Conservation (phyloP, 768 basidiomycete genomes). For the Suillus subluteus region DNA sequence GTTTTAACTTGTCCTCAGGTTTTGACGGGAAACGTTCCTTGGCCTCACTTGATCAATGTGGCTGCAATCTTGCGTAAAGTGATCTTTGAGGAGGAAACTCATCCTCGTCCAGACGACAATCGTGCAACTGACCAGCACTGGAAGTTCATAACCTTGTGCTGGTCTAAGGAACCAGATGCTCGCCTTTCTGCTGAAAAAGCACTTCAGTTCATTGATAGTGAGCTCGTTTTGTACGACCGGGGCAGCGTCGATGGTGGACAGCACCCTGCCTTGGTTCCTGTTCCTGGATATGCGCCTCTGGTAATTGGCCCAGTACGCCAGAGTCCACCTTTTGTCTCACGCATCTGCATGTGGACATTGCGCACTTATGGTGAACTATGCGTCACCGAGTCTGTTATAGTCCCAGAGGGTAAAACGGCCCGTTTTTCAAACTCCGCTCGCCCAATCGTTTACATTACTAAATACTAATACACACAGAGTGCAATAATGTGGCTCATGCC, state of each 20-base stretch:
- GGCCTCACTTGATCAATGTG: not conserved
- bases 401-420: no score
- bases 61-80: not conserved
- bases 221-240: not conserved
- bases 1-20: not conserved
- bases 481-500: no score
- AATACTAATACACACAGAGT: no score
- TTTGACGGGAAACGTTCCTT: not conserved
- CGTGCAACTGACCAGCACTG: no score
- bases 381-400: no score
- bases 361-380: no score
- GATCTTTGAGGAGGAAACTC: not conserved
- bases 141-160: no score
- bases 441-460: no score
- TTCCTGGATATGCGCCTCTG: not conserved
- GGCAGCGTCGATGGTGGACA: not conserved
- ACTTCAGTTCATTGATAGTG: not conserved
- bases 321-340: no score
- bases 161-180: no score
- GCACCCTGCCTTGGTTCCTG: not conserved
- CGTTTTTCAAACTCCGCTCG: no score
- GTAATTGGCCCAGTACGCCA: not conserved
- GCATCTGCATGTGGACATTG: not conserved
- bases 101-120: not conserved
- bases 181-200: constrained; percentile 1